These are phyloP conservation scores for Sporothrix brunneoviolacea DNA, from an alignment of 2,329 filamentous ascomycete genomes.

Conservation along the genomic window DNA sequence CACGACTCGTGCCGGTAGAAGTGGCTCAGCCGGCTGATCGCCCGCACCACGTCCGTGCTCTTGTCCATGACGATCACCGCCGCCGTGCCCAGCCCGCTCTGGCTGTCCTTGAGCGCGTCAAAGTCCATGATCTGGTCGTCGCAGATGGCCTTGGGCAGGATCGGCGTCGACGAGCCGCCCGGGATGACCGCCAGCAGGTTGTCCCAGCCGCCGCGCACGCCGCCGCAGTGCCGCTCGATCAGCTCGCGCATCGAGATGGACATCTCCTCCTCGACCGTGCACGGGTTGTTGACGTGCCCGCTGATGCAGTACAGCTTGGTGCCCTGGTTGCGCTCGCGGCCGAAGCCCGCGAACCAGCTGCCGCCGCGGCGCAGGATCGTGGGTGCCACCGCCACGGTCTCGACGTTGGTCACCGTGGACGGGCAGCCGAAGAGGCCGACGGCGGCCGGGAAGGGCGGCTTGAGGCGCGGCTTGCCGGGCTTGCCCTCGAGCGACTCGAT, in stretches of 20 bases:
- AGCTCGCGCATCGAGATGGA: constrained; percentile 92
- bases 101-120: constrained; percentile 93
- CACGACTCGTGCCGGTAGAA: constrained; percentile 99
- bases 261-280: constrained; percentile 99
- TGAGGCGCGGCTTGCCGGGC: constrained; percentile 94
- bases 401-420: constrained; percentile 95
- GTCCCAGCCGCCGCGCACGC: constrained; percentile 94
- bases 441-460: constrained; percentile 96
- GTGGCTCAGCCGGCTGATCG: constrained; percentile 84
- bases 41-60: constrained; percentile 89
- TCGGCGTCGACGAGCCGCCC: constrained; percentile 92
- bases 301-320: constrained; percentile 99
- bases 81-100: constrained; percentile 93
- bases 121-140: constrained; percentile 99
- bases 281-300: constrained; percentile 97
- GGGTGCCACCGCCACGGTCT: constrained; percentile 90
- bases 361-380: constrained; percentile 92
- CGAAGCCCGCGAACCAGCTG: constrained; percentile 88
- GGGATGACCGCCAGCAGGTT: constrained; percentile 94
- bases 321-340: constrained; percentile 90
- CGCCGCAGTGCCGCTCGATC: constrained; percentile 97
- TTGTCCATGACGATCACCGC: constrained; percentile 99
- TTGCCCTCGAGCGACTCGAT: constrained; percentile 99
- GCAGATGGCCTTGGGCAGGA: constrained; percentile 82
- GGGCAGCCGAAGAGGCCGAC: constrained; percentile 98